These are phyloP conservation scores for Chlamydomonas urium DNA, from an alignment of 139 green algal species.

Conservation along the genomic window DNA sequence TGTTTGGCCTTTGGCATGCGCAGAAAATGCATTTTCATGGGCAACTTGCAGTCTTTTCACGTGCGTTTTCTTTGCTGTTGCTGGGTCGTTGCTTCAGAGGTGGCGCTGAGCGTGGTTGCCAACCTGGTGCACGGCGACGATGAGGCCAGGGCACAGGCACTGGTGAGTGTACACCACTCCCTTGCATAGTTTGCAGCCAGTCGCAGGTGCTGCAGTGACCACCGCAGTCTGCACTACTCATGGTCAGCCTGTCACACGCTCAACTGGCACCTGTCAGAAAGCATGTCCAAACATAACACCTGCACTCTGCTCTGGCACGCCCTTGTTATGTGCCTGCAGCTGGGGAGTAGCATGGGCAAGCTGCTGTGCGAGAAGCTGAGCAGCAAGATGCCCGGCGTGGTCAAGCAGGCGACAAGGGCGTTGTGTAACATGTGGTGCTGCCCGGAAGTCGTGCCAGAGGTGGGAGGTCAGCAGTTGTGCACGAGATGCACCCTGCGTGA, in stretches of 20 bases:
- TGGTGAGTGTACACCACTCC: not conserved
- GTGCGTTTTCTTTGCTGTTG: too few species aligned
- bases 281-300: not conserved
- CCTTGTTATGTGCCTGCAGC: slow-evolving; percentile 7
- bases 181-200: not conserved
- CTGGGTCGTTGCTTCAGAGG: too few species aligned
- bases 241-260: too few species aligned
- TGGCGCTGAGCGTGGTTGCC: slow-evolving; percentile 1
- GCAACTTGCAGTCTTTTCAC: too few species aligned
- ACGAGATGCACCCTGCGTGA: too few species aligned
- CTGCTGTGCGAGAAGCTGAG: slow-evolving; percentile 1
- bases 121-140: not conserved
- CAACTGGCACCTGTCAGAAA: too few species aligned
- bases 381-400: not conserved
- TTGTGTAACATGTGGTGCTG: too few species aligned
- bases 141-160: not conserved
- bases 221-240: too few species aligned
- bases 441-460: too few species aligned
- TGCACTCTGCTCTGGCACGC: slow-evolving; percentile 4
- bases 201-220: not conserved
- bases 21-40: too few species aligned
- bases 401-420: not conserved
- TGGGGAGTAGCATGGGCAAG: not conserved
- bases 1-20: too few species aligned
- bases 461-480: too few species aligned